phyloP scores from a whole-genome alignment of 169 alveolate genomes.

The Cryptosporidium baileyi region DNA sequence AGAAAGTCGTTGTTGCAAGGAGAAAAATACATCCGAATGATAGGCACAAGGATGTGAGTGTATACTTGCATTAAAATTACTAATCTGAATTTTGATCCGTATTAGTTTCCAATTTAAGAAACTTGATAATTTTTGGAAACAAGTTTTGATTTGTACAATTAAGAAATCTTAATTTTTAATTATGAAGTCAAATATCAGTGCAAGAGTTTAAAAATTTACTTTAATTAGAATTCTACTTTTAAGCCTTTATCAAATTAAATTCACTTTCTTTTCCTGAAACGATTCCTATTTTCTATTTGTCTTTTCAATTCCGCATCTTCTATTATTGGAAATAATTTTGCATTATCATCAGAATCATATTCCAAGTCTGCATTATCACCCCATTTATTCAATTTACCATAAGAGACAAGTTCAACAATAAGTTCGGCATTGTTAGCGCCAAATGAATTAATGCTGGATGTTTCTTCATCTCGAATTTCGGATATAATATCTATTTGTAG shows the following conservation, averaged over 20 bases:
- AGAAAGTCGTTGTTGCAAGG: conserved; percentile 34
- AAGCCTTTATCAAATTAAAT: conserved; percentile 91
- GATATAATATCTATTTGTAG: neutral
- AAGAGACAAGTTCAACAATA: neutral
- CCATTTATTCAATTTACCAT: conserved; percentile 12
- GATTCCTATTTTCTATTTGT: conserved; percentile 55
- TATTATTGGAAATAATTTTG: conserved; percentile 18
- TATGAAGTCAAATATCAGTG: no score
- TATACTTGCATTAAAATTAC: conserved; percentile 89
- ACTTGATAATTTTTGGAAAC: no score
- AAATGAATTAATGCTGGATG: conserved; percentile 18
- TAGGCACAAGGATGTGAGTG: conserved; percentile 58
- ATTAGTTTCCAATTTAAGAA: neutral
- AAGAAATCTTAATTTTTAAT: no score
- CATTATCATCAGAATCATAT: conserved; percentile 55
- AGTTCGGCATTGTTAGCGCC: neutral
- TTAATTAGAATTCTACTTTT: no score
- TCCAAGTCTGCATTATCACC: conserved; percentile 57
- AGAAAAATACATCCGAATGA: conserved; percentile 22
- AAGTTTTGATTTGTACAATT: no score
- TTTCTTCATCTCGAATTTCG: conserved; percentile 4
- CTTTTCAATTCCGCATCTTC: conserved; percentile 43
- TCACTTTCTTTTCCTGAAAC: conserved; percentile 84
- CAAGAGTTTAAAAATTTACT: no score
- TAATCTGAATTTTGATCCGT: neutral